These are phyloP conservation scores for Lojkania enalia DNA, from an alignment of 2,329 filamentous ascomycete species.

Conservation along the genomic window DNA sequence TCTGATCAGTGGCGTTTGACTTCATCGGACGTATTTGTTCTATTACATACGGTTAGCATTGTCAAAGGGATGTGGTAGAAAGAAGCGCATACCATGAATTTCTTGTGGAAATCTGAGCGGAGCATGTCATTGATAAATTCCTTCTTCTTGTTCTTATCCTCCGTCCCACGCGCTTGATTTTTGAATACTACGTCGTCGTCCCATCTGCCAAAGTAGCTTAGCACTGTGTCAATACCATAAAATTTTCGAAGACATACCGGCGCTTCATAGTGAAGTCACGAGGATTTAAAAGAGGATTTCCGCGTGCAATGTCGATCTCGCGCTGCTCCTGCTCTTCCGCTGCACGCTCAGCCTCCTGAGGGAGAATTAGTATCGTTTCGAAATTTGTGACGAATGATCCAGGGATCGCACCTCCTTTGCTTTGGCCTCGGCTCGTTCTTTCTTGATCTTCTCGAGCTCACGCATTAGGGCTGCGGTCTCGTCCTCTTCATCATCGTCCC, in stretches of 20 bases:
- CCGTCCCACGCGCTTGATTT: conserved; percentile 93
- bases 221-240: neutral
- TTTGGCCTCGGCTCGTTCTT: conserved; percentile 78
- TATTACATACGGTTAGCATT: conserved; percentile 21
- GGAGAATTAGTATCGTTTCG: no score
- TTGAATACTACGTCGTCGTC: conserved; percentile 99
- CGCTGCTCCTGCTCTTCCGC: conserved; percentile 79
- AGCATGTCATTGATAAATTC: conserved; percentile 97
- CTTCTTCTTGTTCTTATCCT: conserved; percentile 88
- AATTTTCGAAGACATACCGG: conserved; percentile 22
- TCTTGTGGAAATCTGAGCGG: conserved; percentile 94
- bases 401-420: conserved; percentile 65
- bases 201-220: conserved; percentile 64
- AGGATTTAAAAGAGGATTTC: conserved; percentile 86
- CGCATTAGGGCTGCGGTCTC: conserved; percentile 87
- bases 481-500: conserved; percentile 66
- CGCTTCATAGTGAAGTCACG: conserved; percentile 91
- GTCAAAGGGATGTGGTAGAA: conserved; percentile 8
- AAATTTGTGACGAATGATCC: conserved; percentile 36
- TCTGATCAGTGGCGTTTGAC: conserved; percentile 8
- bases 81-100: conserved; percentile 75
- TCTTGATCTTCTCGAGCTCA: conserved; percentile 91
- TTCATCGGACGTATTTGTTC: conserved; percentile 45
- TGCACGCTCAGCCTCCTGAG: conserved; percentile 79
- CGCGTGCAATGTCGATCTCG: conserved; percentile 85